Conservation (phyloP, 2,329 filamentous ascomycete species). For the Fusarium verrucosum region DNA sequence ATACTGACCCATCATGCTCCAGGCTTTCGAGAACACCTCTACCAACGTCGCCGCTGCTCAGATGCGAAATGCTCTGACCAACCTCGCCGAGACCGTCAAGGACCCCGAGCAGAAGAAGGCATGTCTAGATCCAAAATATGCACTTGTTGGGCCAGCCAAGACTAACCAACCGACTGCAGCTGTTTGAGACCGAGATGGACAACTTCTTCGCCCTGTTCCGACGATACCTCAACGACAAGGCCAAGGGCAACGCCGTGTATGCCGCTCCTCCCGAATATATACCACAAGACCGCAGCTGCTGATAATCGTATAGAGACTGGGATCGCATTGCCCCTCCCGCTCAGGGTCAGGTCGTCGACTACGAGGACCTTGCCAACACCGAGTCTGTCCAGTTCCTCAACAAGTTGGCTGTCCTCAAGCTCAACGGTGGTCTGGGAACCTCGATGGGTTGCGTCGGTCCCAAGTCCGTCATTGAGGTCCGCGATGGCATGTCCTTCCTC, state of each 20-base stretch:
- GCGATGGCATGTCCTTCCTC: conserved; percentile 99
- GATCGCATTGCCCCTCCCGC: conserved; percentile 95
- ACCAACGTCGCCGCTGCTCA: conserved; percentile 97
- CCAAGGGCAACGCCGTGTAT: conserved; percentile 91
- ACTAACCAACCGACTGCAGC: conserved; percentile 58
- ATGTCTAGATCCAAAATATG: conserved; percentile 43
- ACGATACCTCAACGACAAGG: conserved; percentile 97
- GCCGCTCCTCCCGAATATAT: conserved; percentile 45
- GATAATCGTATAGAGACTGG: conserved; percentile 75
- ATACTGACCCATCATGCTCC: conserved; percentile 42
- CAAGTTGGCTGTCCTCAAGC: conserved; percentile 98
- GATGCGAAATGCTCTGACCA: conserved; percentile 98
- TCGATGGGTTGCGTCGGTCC: conserved; percentile 99
- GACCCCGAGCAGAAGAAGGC: conserved; percentile 88
- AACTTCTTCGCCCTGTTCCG: conserved; percentile 99
- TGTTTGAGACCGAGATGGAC: conserved; percentile 99
- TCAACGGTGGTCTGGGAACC: conserved; percentile 98
- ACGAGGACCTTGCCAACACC: conserved; percentile 86
- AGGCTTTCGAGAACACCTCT: conserved; percentile 99
- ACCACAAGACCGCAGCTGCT: conserved; percentile 20
- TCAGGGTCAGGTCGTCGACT: conserved; percentile 92
- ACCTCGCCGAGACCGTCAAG: conserved; percentile 87
- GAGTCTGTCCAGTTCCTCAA: conserved; percentile 94
- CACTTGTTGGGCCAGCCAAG: background rate
- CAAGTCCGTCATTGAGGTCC: conserved; percentile 99